These are phyloP conservation scores for Fusarium sp. DNA, from an alignment of 2,329 filamentous ascomycete species.

Conservation along the genomic window DNA sequence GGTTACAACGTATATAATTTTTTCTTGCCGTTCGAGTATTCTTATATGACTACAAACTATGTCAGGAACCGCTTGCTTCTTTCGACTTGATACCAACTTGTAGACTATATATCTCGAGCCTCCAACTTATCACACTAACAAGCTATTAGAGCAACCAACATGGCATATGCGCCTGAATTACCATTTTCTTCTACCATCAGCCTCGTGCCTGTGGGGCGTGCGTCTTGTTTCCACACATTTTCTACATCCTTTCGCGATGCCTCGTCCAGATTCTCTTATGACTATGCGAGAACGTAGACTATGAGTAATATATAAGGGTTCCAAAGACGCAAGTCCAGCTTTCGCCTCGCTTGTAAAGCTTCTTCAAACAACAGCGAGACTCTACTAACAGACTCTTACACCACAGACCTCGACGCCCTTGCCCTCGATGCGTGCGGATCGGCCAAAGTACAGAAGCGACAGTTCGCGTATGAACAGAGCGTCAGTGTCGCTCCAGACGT, in stretches of 20 bases:
- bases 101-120: neutral
- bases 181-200: conserved; percentile 9
- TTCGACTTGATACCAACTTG: neutral
- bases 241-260: conserved; percentile 20
- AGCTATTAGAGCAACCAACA: neutral
- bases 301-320: conserved; percentile 35
- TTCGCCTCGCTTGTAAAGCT: conserved; percentile 32
- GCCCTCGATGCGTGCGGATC: conserved; percentile 73
- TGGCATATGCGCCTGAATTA: conserved; percentile 5
- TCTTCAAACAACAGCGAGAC: conserved; percentile 2
- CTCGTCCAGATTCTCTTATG: conserved; percentile 13
- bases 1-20: conserved; percentile 27
- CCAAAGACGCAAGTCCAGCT: conserved; percentile 48
- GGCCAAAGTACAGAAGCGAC: conserved; percentile 74
- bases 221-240: conserved; percentile 34
- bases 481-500: conserved; percentile 80
- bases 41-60: conserved; percentile 10
- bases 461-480: conserved; percentile 76
- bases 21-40: conserved; percentile 28
- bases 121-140: neutral
- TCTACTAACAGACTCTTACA: conserved; percentile 72
- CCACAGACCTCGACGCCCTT: conserved; percentile 82
- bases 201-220: conserved; percentile 26
- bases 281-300: conserved; percentile 31
- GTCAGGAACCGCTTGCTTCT: neutral